A percentile compares a stretch with the other conserved stretches of the same genome.
These are phyloP conservation scores for Acer campestre DNA, from an alignment of 345 rosid species.

Conservation along the genomic window DNA sequence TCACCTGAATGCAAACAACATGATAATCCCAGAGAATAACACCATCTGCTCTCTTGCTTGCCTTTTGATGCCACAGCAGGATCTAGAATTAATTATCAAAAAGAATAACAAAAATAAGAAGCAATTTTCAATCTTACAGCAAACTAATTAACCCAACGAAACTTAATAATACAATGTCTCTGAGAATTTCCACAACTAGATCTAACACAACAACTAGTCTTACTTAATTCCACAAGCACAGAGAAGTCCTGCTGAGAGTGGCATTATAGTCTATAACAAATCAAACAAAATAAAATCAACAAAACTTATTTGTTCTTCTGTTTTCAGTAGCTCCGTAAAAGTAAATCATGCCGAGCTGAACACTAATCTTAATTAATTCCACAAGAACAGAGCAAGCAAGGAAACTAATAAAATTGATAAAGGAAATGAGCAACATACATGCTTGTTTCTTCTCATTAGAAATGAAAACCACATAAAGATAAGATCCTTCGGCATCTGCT, in stretches of 20 bases:
- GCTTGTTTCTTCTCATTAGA: conserved; percentile 89
- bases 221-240: too few species aligned
- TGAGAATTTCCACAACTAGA: too few species aligned
- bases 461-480: conserved; percentile 75
- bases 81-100: conserved; percentile 44
- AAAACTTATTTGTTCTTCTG: not conserved
- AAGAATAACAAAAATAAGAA: not conserved
- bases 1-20: conserved; percentile 81
- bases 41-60: conserved; percentile 82
- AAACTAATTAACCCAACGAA: not conserved
- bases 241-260: too few species aligned
- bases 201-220: too few species aligned
- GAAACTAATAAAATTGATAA: too few species aligned
- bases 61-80: conserved; percentile 94
- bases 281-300: too few species aligned
- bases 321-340: not conserved
- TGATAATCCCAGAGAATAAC: conserved; percentile 89
- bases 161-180: not conserved
- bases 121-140: not conserved
- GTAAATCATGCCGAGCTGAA: not conserved
- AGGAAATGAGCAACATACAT: conserved; percentile 17
- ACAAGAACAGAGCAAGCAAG: not conserved
- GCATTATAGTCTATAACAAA: too few species aligned
- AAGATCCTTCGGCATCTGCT: conserved; percentile 57
- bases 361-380: too few species aligned